Base-by-base conservation (phyloP, 306 rosid species). In the Corylus avellana region DNA sequence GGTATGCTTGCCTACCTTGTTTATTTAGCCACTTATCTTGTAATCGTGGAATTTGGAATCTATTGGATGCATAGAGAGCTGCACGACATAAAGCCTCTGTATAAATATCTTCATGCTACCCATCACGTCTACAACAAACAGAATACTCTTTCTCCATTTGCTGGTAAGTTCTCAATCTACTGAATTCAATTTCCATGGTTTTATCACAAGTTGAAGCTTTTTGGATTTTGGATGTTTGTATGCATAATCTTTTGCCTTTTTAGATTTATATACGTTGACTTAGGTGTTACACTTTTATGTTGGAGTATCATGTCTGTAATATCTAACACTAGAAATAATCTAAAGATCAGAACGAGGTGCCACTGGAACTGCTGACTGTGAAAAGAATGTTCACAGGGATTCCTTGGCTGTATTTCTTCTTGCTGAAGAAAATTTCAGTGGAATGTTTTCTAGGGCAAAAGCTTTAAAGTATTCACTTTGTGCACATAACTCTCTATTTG, bases 51-150 rank as follows among this genome's bases (percentile, higher is more conserved):
- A 97, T 95, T 92, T 66, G 91, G 89, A 57, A 89, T 95, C 59
- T 95, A 95, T 88, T 95, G 98, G 98, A 79, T 90, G 94, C 98
- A 95, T 72, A 85, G 96, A 73, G 97, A 86, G 86, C 82, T 95
- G 85, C 98, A 95, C 17, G 98, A 95, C 82, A 91, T 95, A 80
- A 95, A 90, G 82, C 98, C 98, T 61, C 94, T 95, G 42, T 95
- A 95, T 84, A 95, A 91, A 69, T 79, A 90, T 87, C 98, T 95
- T 64, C 98, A 95, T 71, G 92, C 93, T 66, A 91, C 93, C 8
- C 98, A 92, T 86, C 98, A 95, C 83, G 75, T 89, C 79, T 95
- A 92, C 90, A 95, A 95, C 87, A 95, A 92, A 87, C 97, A 91
- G 85, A 93, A 88, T 67, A 92, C 96, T 77, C 98, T 95, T 79